A percentile compares a stretch with the other conserved stretches of the same genome.
These are phyloP conservation scores for Salvia splendens DNA, from an alignment of 257 asterid species.

Conservation along the genomic window DNA sequence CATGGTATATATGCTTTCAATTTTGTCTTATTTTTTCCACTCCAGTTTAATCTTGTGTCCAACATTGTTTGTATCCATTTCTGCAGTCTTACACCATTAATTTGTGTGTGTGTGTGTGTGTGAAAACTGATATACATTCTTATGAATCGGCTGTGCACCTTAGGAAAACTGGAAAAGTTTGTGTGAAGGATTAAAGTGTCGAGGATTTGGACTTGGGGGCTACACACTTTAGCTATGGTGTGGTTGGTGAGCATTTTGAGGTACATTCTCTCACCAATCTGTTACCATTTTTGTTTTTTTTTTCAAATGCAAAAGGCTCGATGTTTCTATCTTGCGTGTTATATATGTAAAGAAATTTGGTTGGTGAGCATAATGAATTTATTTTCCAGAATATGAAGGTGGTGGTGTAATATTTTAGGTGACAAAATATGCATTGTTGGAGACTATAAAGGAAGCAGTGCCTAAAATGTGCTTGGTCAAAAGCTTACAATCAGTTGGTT, in stretches of 20 bases:
- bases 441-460: background rate
- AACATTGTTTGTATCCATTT: background rate
- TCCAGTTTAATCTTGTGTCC: too few relatives aligned
- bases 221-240: slow-evolving; percentile 59
- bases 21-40: background rate
- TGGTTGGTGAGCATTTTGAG: slow-evolving; percentile 71
- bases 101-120: background rate
- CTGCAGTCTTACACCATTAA: background rate
- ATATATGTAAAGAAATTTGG: too few relatives aligned
- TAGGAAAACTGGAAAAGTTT: slow-evolving; percentile 60
- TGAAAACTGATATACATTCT: slow-evolving; percentile 19
- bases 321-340: too few relatives aligned
- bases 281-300: too few relatives aligned
- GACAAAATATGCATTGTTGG: background rate
- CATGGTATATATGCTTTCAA: slow-evolving; percentile 42
- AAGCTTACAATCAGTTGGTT: too few relatives aligned
- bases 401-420: background rate
- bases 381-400: too few relatives aligned
- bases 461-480: too few relatives aligned
- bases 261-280: background rate
- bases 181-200: slow-evolving; percentile 55
- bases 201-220: slow-evolving; percentile 61
- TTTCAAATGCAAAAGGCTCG: too few relatives aligned
- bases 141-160: slow-evolving; percentile 78
- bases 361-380: too few relatives aligned